Conservation (phyloP, 1,284 basidiomycete species). For the Rhodotorula mucilaginosa region DNA sequence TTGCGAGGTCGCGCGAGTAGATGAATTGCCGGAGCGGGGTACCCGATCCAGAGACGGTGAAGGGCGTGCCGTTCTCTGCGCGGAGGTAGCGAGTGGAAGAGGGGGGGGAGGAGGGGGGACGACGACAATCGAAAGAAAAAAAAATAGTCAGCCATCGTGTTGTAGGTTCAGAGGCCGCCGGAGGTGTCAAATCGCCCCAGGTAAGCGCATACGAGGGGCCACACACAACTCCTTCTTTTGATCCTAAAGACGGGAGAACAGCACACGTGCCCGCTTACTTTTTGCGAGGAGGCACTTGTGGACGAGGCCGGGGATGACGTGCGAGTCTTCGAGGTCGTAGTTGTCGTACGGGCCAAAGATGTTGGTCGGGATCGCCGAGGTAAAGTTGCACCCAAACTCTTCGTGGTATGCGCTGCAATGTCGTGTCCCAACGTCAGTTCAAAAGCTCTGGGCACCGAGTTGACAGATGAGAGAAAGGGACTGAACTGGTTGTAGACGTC, state of each 20-base stretch:
- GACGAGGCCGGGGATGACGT: conserved; percentile 84
- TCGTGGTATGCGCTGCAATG: conserved; percentile 75
- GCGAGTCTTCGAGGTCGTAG: conserved; percentile 76
- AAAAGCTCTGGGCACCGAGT: background rate
- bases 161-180: background rate
- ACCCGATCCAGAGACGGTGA: conserved; percentile 77
- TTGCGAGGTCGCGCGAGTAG: conserved; percentile 87
- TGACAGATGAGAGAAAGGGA: background rate
- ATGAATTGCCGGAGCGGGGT: conserved; percentile 89
- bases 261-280: conserved; percentile 54
- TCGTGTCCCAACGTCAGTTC: background rate
- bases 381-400: conserved; percentile 84
- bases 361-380: conserved; percentile 87
- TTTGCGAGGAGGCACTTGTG: conserved; percentile 86
- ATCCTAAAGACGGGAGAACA: background rate
- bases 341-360: conserved; percentile 63
- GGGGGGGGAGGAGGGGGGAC: too few species aligned
- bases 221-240: background rate
- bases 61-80: conserved; percentile 73
- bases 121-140: background rate
- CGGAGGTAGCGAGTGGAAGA: too few species aligned
- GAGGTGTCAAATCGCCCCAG: background rate
- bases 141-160: background rate
- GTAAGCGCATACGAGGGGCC: background rate
- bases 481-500: conserved; percentile 85